Percentiles rank a stretch among this genome's conserved stretches.
These are phyloP conservation scores for Cytospora piceae DNA, from an alignment of 2,329 filamentous ascomycete species.

Conservation along the genomic window DNA sequence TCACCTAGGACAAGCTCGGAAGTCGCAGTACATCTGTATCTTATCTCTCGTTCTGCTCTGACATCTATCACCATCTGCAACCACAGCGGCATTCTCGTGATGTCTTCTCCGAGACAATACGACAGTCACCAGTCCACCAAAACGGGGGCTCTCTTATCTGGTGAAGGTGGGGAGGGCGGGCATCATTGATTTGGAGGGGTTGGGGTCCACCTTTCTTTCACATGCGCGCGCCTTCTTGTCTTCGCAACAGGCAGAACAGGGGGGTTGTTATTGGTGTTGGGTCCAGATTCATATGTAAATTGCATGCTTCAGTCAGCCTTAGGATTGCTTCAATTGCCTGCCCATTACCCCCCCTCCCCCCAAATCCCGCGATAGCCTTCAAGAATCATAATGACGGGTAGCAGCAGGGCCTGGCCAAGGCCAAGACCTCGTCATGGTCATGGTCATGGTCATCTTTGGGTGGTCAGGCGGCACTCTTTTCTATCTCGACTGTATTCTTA, in stretches of 20 bases:
- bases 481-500: constrained; percentile 12
- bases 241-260: neutral
- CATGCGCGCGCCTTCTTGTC: constrained; percentile 16
- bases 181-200: neutral
- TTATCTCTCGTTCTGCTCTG: constrained; percentile 22
- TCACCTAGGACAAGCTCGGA: constrained; percentile 8
- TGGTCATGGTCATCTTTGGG: neutral
- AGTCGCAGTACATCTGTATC: constrained; percentile 21
- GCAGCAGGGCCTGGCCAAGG: neutral
- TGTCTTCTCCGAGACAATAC: constrained; percentile 21
- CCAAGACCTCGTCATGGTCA: neutral
- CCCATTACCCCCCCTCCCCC: neutral
- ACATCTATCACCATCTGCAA: constrained; percentile 17
- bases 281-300: neutral
- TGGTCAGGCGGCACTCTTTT: neutral
- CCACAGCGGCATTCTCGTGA: constrained; percentile 22
- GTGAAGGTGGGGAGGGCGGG: neutral
- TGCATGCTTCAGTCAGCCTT: neutral
- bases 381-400: neutral
- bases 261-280: neutral
- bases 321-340: neutral
- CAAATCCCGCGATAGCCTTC: constrained; percentile 20
- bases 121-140: constrained; percentile 13
- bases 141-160: constrained; percentile 13
- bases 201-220: constrained; percentile 21